A percentile compares a stretch with the other conserved stretches of the same genome.
Evolutionary conservation across 139 green algal genomes (phyloP).

Genomic region (Coccomyxa sp.): DNA sequence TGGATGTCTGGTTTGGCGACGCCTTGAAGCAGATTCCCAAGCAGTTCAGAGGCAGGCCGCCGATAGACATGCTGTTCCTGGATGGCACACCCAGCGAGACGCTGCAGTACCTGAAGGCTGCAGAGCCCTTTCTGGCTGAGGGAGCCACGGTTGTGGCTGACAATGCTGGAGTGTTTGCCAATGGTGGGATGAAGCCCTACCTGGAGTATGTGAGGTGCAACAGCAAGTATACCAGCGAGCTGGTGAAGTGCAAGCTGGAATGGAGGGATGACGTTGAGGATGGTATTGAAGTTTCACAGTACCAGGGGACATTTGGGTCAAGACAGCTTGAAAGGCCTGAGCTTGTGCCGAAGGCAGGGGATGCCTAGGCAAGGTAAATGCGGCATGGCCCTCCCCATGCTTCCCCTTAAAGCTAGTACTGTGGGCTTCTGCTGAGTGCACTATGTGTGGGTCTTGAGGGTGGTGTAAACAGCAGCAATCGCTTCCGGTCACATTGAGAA

Average conservation of each 20-base stretch:
- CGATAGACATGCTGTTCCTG: conserved; percentile 62
- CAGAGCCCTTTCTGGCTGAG: conserved; percentile 41
- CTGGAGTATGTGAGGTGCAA: conserved; percentile 54
- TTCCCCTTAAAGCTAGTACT: no score
- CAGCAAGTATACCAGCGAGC: conserved; percentile 32
- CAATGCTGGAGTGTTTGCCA: conserved; percentile 47
- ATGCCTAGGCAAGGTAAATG: no score
- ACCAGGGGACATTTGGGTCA: no score
- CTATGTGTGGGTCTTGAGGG: no score
- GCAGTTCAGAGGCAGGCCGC: neutral
- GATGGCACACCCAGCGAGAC: conserved; percentile 59
- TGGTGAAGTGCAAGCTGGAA: conserved; percentile 41
- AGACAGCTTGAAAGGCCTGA: no score
- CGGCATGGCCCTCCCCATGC: no score
- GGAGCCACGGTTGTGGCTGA: conserved; percentile 58
- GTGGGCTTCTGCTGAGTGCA: no score
- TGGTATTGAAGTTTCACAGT: conserved; percentile 63
- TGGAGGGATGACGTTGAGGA: conserved; percentile 63
- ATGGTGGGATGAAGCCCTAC: conserved; percentile 43
- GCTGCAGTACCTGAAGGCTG: conserved; percentile 54
- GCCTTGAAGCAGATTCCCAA: conserved; percentile 24
- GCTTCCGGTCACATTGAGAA: no score
- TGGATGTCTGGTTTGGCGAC: conserved; percentile 47
- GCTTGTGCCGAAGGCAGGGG: no score
- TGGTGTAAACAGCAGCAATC: no score